These are phyloP conservation scores for Niebla homalea DNA, from an alignment of 495 filamentous ascomycete species.

Conservation along the genomic window DNA sequence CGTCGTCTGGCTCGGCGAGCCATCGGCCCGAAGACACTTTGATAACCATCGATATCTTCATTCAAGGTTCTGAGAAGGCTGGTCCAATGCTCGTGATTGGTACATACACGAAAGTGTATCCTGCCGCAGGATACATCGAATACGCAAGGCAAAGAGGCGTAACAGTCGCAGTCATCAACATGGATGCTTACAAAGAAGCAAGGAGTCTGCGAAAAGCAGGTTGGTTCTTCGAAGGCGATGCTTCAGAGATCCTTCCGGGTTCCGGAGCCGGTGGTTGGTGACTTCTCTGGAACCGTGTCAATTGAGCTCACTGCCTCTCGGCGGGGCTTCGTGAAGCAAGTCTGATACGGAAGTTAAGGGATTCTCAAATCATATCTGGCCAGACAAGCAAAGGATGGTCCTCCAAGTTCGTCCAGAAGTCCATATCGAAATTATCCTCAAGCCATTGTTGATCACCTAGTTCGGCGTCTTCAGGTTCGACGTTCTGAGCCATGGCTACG, in stretches of 20 bases:
- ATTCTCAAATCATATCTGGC: not conserved
- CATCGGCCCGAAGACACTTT: not conserved
- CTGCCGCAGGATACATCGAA: slow-evolving; percentile 45
- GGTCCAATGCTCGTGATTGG: slow-evolving; percentile 54
- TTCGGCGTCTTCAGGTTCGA: not conserved
- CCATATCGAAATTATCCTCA: not conserved
- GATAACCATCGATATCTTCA: not conserved
- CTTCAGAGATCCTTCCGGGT: slow-evolving; percentile 20
- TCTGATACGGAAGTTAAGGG: too few species aligned
- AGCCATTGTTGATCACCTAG: not conserved
- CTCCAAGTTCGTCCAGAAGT: slow-evolving; percentile 1
- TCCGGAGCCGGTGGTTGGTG: too few species aligned
- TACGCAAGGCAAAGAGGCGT: slow-evolving; percentile 36
- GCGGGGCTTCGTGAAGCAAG: too few species aligned
- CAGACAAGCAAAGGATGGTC: not conserved
- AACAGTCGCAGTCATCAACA: slow-evolving; percentile 48
- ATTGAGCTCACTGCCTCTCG: too few species aligned
- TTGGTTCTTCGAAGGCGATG: slow-evolving; percentile 40
- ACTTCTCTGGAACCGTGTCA: too few species aligned
- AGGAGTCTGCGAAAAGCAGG: slow-evolving; percentile 24
- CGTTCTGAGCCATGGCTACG: not conserved
- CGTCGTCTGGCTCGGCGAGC: slow-evolving; percentile 63
- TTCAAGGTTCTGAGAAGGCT: slow-evolving; percentile 18
- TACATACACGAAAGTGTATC: slow-evolving; percentile 44
- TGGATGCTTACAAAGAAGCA: slow-evolving; percentile 24